These are phyloP conservation scores for Bryopsis sp. DNA, from an alignment of 139 green algal species.

Conservation along the genomic window DNA sequence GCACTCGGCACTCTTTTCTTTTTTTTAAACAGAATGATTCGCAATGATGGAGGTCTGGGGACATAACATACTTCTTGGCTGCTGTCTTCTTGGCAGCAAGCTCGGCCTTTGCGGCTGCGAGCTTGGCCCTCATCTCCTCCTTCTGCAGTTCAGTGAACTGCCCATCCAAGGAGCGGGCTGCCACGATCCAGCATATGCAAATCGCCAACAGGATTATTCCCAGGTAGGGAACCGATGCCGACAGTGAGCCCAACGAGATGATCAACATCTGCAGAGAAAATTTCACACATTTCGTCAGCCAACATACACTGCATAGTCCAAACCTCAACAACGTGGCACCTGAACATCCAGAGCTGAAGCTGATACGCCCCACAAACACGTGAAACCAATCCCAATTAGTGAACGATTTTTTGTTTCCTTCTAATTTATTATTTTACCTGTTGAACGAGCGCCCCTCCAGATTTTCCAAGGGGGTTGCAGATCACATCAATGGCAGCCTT, in stretches of 20 bases:
- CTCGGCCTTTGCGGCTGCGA: slow-evolving; percentile 17
- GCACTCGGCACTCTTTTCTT: no score
- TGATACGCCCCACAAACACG: no score
- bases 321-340: no score
- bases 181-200: slow-evolving; percentile 80
- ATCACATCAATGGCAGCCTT: slow-evolving; percentile 99
- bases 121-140: slow-evolving; percentile 25
- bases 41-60: no score
- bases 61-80: no score
- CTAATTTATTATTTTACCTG: slow-evolving; percentile 44
- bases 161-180: slow-evolving; percentile 65
- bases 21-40: no score
- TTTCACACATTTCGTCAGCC: not conserved
- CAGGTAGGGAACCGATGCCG: slow-evolving; percentile 94
- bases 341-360: not conserved
- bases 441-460: slow-evolving; percentile 95
- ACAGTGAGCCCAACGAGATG: slow-evolving; percentile 91
- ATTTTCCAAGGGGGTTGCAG: slow-evolving; percentile 99
- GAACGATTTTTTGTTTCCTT: not conserved
- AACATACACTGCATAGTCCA: no score
- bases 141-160: slow-evolving; percentile 71
- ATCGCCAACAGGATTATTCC: slow-evolving; percentile 85
- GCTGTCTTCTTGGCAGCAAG: slow-evolving; percentile 10
- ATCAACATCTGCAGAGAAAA: slow-evolving; percentile 75
- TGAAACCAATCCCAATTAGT: no score